Evolutionary conservation across 495 filamentous ascomycete genomes (phyloP).

Genomic region (Neurospora cerealis): DNA sequence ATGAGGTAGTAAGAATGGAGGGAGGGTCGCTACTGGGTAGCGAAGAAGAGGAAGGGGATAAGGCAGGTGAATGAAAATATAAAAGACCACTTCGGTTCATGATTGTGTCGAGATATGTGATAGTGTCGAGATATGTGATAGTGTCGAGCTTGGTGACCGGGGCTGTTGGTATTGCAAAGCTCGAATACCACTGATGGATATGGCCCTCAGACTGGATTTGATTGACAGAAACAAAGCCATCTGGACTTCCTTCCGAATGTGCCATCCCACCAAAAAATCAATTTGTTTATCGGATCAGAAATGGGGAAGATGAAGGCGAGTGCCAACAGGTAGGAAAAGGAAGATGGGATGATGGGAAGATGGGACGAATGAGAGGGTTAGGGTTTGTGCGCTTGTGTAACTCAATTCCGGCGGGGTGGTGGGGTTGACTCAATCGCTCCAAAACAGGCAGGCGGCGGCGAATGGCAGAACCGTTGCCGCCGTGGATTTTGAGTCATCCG

Average conservation of each 20-base stretch:
- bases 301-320: not conserved
- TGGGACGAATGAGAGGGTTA: not conserved
- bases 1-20: not conserved
- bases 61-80: not conserved
- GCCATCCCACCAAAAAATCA: no score
- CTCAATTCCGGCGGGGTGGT: not conserved
- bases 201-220: no score
- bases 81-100: not conserved
- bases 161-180: not conserved
- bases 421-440: not conserved
- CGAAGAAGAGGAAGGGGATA: not conserved
- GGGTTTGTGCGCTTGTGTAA: not conserved
- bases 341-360: not conserved
- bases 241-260: no score
- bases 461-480: constrained; percentile 18
- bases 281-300: no score
- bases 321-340: not conserved
- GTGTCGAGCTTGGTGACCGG: not conserved
- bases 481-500: constrained; percentile 22
- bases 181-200: not conserved
- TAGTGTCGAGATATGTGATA: not conserved
- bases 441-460: constrained; percentile 6
- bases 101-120: not conserved
- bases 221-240: no score
- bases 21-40: not conserved